Evolutionary conservation across 2,329 filamentous ascomycete genomes (phyloP).

Genomic region (Cytospora chrysosperma): DNA sequence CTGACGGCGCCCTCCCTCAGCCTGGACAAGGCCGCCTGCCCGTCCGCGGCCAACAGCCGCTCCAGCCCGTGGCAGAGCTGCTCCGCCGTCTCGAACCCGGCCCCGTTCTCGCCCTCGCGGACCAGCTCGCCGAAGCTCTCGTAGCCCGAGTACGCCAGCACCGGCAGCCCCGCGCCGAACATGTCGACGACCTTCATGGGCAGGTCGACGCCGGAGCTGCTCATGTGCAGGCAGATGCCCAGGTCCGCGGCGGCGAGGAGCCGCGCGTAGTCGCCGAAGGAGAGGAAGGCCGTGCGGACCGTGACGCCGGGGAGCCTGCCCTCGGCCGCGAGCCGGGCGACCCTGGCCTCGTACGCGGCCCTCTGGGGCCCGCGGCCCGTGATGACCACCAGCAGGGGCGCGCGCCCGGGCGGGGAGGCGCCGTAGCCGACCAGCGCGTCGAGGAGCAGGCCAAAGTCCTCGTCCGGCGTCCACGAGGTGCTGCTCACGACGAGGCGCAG

Average conservation of each 20-base stretch:
- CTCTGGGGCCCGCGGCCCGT: conserved; percentile 92
- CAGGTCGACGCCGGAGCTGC: conserved; percentile 89
- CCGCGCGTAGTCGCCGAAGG: conserved; percentile 77
- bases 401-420: conserved; percentile 34
- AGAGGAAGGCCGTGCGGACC: conserved; percentile 82
- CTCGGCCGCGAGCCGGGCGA: conserved; percentile 58
- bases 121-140: conserved; percentile 91
- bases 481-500: conserved; percentile 81
- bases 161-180: conserved; percentile 92
- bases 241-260: conserved; percentile 84
- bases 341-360: conserved; percentile 66
- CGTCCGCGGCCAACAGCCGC: conserved; percentile 58
- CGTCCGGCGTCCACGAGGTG: conserved; percentile 96
- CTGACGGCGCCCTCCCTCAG: conserved; percentile 68
- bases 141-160: conserved; percentile 82
- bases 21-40: conserved; percentile 52
- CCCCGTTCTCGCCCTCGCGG: conserved; percentile 79
- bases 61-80: conserved; percentile 64
- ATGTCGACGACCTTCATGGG: conserved; percentile 99
- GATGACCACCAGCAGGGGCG: conserved; percentile 84
- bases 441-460: conserved; percentile 88
- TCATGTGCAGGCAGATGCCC: conserved; percentile 88
- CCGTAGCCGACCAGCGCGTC: conserved; percentile 74
- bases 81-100: conserved; percentile 72
- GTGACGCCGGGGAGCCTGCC: conserved; percentile 68